A percentile compares a stretch with the other conserved stretches of the same genome.
These are phyloP conservation scores for Ammopiptanthus mongolicus DNA, from an alignment of 306 rosid species.

Conservation along the genomic window DNA sequence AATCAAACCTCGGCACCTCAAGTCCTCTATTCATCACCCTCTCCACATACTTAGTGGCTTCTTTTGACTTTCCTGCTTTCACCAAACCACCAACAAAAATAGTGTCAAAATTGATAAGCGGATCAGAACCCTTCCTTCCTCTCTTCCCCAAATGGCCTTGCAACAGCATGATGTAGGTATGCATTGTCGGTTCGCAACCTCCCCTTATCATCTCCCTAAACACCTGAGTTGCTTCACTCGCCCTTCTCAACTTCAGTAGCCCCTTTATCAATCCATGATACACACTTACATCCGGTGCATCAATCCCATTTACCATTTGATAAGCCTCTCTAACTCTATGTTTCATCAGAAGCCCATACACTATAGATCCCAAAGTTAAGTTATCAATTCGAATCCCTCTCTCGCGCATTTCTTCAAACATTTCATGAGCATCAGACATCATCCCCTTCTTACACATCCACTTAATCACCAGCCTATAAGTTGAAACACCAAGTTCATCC, in stretches of 20 bases:
- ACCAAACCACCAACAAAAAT: conserved; percentile 78
- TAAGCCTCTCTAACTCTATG: conserved; percentile 59
- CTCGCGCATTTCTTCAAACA: conserved; percentile 70
- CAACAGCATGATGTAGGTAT: conserved; percentile 76
- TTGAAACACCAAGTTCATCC: conserved; percentile 50
- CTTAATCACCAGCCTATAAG: conserved; percentile 52
- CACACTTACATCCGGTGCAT: conserved; percentile 35
- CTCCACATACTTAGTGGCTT: conserved; percentile 81
- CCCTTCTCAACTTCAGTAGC: conserved; percentile 59
- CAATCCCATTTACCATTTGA: conserved; percentile 31
- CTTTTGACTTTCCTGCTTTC: conserved; percentile 43
- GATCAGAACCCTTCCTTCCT: conserved; percentile 67
- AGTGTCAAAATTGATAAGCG: conserved; percentile 66
- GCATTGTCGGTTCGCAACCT: conserved; percentile 61
- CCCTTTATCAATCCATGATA: conserved; percentile 76
- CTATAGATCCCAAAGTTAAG: conserved; percentile 36
- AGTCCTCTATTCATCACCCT: conserved; percentile 60
- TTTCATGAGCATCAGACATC: conserved; percentile 32
- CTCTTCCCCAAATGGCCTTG: conserved; percentile 70
- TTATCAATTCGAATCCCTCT: conserved; percentile 51
- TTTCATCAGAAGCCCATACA: conserved; percentile 56
- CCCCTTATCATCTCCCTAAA: conserved; percentile 70
- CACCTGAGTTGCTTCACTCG: conserved; percentile 71
- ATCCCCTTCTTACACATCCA: conserved; percentile 71
- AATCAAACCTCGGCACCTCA: conserved; percentile 87